phyloP scores from a whole-genome alignment of 2,329 filamentous ascomycete species.

The Fusarium sp. region DNA sequence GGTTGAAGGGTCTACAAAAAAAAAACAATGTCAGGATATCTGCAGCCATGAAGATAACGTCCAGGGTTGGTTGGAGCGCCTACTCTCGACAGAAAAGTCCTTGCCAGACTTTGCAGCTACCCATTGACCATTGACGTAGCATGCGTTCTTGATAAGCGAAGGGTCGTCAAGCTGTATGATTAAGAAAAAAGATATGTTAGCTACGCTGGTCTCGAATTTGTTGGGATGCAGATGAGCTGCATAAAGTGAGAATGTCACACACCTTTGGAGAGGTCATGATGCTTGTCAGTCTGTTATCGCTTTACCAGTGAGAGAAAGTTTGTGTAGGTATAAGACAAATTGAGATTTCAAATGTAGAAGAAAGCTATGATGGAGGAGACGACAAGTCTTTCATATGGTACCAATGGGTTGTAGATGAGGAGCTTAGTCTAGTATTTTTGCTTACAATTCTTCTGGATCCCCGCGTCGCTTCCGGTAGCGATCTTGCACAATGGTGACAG shows the following conservation, averaged over 20 bases:
- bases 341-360: constrained; percentile 10
- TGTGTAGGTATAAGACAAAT: constrained; percentile 11
- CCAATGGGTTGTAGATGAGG: not conserved
- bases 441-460: constrained; percentile 18
- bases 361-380: constrained; percentile 16
- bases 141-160: constrained; percentile 75
- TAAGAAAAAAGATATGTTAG: constrained; percentile 19
- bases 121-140: constrained; percentile 83
- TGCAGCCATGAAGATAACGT: not conserved
- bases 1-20: constrained; percentile 72
- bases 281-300: constrained; percentile 12
- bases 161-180: constrained; percentile 66
- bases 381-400: constrained; percentile 1
- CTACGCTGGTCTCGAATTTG: constrained; percentile 11
- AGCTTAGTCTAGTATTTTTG: constrained; percentile 14
- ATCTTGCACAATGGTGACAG: constrained; percentile 23
- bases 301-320: not conserved
- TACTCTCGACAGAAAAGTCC: constrained; percentile 77
- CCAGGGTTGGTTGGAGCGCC: constrained; percentile 26
- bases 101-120: constrained; percentile 75
- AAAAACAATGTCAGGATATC: constrained; percentile 21
- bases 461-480: constrained; percentile 26
- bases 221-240: constrained; percentile 10
- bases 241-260: constrained; percentile 22
- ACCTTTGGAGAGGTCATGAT: constrained; percentile 39